Conservation (phyloP, 1,284 basidiomycete genomes). For the Ustilago tritici region DNA sequence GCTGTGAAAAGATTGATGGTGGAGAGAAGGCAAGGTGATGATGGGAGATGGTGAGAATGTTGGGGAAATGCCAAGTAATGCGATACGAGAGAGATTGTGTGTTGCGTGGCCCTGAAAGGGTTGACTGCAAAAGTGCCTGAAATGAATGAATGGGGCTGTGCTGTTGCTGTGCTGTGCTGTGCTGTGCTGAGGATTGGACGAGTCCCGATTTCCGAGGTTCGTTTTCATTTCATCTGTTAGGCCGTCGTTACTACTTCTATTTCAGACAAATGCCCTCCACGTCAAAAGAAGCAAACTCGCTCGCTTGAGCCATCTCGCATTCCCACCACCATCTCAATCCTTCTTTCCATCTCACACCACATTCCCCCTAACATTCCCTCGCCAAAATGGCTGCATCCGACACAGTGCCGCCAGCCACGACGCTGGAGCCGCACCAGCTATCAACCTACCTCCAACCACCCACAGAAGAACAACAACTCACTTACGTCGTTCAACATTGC, state of each 20-base stretch:
- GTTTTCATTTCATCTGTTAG: not conserved
- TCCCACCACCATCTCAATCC: slow-evolving; percentile 1
- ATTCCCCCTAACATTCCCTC: not conserved
- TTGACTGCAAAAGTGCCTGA: not conserved
- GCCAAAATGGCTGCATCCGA: slow-evolving; percentile 13
- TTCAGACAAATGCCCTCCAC: not conserved
- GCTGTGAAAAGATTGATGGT: not conserved
- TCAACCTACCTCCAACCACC: slow-evolving; percentile 26
- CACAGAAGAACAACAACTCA: slow-evolving; percentile 15
- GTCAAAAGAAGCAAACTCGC: not conserved
- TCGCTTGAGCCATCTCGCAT: slow-evolving; percentile 8
- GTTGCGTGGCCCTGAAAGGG: not conserved
- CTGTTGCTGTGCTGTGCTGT: not conserved
- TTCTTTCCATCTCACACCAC: not conserved
- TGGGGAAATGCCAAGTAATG: slow-evolving; percentile 3
- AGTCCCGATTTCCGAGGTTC: not conserved
- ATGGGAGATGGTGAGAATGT: not conserved
- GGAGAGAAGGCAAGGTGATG: not conserved
- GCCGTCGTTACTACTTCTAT: not conserved
- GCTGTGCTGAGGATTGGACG: not conserved
- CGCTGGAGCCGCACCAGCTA: slow-evolving; percentile 39
- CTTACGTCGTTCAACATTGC: slow-evolving; percentile 44
- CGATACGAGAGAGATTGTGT: not conserved
- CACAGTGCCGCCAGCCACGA: not conserved
- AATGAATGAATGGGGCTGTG: not conserved